Evolutionary conservation across 129 eudicot species (phyloP), one percentile per base, ranked within the genome.

Genomic region (Glebionis coronaria): DNA sequence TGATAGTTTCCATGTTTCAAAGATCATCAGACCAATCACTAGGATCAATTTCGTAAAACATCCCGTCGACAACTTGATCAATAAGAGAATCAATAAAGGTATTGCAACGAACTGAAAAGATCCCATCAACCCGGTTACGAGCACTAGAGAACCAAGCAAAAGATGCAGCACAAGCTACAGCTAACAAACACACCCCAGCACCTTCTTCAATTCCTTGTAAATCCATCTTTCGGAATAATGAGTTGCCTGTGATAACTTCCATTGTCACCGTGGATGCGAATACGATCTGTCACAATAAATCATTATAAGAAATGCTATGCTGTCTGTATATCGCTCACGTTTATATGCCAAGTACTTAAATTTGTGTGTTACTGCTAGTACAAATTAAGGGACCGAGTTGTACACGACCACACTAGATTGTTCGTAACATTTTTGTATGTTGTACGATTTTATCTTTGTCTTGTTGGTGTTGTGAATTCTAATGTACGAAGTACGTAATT

Each of bases 101-200:
- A 75, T 84, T 93, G 79, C 97, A 82, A 20, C 90, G 68, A 44
- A 82, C 18, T 16, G 86, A 73, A 61, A 93, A 86, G 67, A 87
- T 87, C 2, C 80, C 70, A 8, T 95, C 92, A 3, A 93, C 98
- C 56, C 73, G 67, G 61, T 52, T 82, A 13, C 98, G 87, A 18
- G 88, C 88, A 68, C 90, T 81, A 3, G 98, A 82, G 42, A 84
- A 80, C 83, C 83, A 93, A 53, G 98, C 93, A 25, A 93, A 88
- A 60, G 76, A 27, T 2, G 98, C 98, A 54, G 98, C 98, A 40
- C 85, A 86, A 9, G 79, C 61, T 12, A 93, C 78, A 0, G 92
- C 97, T 28, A 76, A 84, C 44, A 86, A 55, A 70, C 97, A 82
- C 4, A 73, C 83, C 35, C 95, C 96, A 8, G 73, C 86, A 1